A percentile compares a stretch with the other conserved stretches of the same genome.
phyloP scores from a whole-genome alignment of 2,329 filamentous ascomycete genomes.

The Cadophora luteo-olivacea region DNA sequence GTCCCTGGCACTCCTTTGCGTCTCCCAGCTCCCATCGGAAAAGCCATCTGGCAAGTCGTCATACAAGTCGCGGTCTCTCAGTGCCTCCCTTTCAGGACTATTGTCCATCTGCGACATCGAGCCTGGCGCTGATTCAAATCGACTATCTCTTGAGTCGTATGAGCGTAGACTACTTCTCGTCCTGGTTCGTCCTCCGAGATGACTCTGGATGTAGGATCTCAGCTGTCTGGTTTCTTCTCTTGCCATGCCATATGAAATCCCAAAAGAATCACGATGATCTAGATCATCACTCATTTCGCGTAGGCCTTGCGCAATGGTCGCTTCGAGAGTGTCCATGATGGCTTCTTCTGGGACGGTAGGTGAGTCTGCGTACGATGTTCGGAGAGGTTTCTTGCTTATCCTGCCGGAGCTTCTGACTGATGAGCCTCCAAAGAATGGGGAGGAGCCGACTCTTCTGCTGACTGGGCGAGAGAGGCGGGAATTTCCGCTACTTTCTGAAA shows the following conservation, averaged over 20 bases:
- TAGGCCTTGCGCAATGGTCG: slow-evolving; percentile 20
- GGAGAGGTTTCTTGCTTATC: slow-evolving; percentile 24
- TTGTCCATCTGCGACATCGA: slow-evolving; percentile 30
- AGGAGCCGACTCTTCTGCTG: slow-evolving; percentile 37
- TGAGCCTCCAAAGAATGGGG: slow-evolving; percentile 42
- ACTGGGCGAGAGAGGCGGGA: slow-evolving; percentile 34
- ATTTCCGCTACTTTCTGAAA: slow-evolving; percentile 25
- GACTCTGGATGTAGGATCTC: slow-evolving; percentile 36
- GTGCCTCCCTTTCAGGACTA: background rate
- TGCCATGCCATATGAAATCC: slow-evolving; percentile 37
- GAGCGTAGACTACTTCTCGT: slow-evolving; percentile 33
- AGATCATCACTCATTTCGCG: slow-evolving; percentile 28
- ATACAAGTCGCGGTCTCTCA: slow-evolving; percentile 23
- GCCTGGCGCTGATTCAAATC: slow-evolving; percentile 38
- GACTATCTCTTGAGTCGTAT: slow-evolving; percentile 35
- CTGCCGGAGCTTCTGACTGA: slow-evolving; percentile 30
- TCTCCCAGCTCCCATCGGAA: slow-evolving; percentile 38
- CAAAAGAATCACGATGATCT: slow-evolving; percentile 34
- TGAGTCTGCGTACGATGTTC: slow-evolving; percentile 36
- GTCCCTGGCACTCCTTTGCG: slow-evolving; percentile 26
- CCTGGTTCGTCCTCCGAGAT: slow-evolving; percentile 25
- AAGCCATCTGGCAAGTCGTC: slow-evolving; percentile 30
- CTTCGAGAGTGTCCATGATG: slow-evolving; percentile 25
- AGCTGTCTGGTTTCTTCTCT: slow-evolving; percentile 41
- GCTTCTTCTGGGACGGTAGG: slow-evolving; percentile 40